Percentiles rank a stretch among this genome's conserved stretches.
Evolutionary conservation across 441 rosid genomes (phyloP).

Genomic region (Mallotus japonicus): DNA sequence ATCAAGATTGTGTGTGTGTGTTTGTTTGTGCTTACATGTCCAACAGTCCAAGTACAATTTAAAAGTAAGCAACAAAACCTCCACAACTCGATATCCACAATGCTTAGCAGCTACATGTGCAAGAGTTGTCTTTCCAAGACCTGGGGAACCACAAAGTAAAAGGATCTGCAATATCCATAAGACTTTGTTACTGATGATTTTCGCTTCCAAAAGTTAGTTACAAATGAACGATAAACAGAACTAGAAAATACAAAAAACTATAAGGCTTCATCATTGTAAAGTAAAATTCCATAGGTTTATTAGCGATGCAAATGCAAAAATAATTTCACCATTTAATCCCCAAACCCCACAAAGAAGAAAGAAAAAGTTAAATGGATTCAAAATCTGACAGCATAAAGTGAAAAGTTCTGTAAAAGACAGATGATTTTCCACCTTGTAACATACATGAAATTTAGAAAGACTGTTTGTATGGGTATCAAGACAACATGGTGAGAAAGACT

Average conservation of each 20-base stretch:
- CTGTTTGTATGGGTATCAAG: no score
- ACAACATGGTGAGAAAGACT: no score
- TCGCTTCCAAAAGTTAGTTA: conserved; percentile 9
- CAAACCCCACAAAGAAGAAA: not conserved
- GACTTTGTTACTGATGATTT: conserved; percentile 19
- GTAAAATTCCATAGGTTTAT: not conserved
- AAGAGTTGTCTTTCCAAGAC: conserved; percentile 99
- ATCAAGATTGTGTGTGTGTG: conserved; percentile 13
- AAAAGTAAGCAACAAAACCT: conserved; percentile 54
- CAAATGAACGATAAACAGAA: conserved; percentile 6
- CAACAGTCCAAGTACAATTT: not conserved
- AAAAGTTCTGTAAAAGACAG: not conserved
- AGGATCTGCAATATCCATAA: conserved; percentile 67
- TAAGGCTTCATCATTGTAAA: not conserved
- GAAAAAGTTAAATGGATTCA: not conserved
- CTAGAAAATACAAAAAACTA: conserved; percentile 16
- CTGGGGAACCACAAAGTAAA: conserved; percentile 97
- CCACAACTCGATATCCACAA: conserved; percentile 95
- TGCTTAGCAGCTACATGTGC: conserved; percentile 98
- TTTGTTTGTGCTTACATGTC: conserved; percentile 8
- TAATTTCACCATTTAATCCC: not conserved
- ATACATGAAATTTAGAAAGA: no score
- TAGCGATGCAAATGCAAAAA: not conserved
- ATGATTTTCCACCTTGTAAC: no score
- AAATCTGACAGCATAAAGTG: no score